phyloP scores from a whole-genome alignment of 1,139 yeast species.

The Groenewaldozyma auringiensis region DNA sequence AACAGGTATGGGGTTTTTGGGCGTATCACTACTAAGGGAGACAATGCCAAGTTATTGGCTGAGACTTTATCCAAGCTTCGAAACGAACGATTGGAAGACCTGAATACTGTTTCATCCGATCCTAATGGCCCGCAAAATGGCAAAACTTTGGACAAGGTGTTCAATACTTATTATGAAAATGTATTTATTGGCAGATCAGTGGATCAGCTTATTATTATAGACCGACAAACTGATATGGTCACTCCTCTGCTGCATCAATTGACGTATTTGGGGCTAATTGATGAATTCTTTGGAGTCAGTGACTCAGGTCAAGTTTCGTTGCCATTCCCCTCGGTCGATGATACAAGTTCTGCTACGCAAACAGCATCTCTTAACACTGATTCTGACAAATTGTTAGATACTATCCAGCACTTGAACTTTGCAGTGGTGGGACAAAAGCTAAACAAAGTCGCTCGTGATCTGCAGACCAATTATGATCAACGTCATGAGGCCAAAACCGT shows the following conservation, averaged over 20 bases:
- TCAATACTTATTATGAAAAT: conserved; percentile 26
- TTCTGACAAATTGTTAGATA: conserved; percentile 38
- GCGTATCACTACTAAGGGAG: conserved; percentile 44
- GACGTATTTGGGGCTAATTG: conserved; percentile 75
- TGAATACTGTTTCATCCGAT: conserved; percentile 13
- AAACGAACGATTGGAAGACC: conserved; percentile 19
- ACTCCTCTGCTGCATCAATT: conserved; percentile 70
- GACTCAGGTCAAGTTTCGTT: conserved; percentile 41
- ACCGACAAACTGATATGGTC: conserved; percentile 64
- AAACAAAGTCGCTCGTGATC: conserved; percentile 59
- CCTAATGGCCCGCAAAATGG: conserved; percentile 4
- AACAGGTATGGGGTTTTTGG: conserved; percentile 32
- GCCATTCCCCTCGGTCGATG: conserved; percentile 20
- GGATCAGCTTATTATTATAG: conserved; percentile 58
- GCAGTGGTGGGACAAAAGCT: conserved; percentile 70
- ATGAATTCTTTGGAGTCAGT: conserved; percentile 55
- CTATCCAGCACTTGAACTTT: conserved; percentile 63
- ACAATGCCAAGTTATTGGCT: conserved; percentile 36
- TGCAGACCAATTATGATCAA: conserved; percentile 63
- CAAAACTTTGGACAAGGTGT: conserved; percentile 8
- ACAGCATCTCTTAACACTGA: conserved; percentile 32
- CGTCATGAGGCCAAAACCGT: conserved; percentile 54
- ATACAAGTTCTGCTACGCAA: conserved; percentile 13
- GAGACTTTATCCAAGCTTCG: conserved; percentile 27
- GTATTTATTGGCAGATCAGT: conserved; percentile 29